Conservation (phyloP, 2,329 filamentous ascomycete genomes). For the Fusarium sulawesiense region DNA sequence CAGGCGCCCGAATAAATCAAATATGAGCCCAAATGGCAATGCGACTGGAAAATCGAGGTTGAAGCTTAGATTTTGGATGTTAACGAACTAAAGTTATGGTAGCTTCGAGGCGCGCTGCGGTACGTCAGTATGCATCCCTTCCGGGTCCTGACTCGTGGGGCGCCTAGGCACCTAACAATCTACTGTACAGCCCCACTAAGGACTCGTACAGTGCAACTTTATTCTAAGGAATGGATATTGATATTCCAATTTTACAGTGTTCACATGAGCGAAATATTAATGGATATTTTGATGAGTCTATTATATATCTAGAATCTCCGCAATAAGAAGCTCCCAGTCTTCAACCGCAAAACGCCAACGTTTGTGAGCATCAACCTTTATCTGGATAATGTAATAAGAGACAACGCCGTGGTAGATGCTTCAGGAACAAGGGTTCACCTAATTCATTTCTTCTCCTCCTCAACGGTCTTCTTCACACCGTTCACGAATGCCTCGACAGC, state of each 20-base stretch:
- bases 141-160: conserved; percentile 11
- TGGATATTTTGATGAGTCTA: background rate
- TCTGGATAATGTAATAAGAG: conserved; percentile 14
- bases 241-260: background rate
- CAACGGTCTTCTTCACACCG: conserved; percentile 83
- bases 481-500: conserved; percentile 93
- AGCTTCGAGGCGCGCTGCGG: conserved; percentile 19
- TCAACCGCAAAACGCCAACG: conserved; percentile 10
- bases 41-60: conserved; percentile 7
- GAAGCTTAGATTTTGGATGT: conserved; percentile 12
- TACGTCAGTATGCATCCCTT: conserved; percentile 42
- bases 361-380: conserved; percentile 21
- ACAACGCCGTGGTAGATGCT: conserved; percentile 1
- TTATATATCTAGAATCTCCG: background rate
- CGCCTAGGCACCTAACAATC: conserved; percentile 3
- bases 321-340: background rate
- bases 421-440: background rate
- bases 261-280: background rate
- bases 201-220: background rate
- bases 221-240: background rate
- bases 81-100: conserved; percentile 19
- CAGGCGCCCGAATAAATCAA: background rate
- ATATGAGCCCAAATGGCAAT: background rate
- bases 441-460: conserved; percentile 60
- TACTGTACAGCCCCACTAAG: conserved; percentile 9